Base-by-base conservation (phyloP, 495 filamentous ascomycete genomes). In the Xylaria curta region DNA sequence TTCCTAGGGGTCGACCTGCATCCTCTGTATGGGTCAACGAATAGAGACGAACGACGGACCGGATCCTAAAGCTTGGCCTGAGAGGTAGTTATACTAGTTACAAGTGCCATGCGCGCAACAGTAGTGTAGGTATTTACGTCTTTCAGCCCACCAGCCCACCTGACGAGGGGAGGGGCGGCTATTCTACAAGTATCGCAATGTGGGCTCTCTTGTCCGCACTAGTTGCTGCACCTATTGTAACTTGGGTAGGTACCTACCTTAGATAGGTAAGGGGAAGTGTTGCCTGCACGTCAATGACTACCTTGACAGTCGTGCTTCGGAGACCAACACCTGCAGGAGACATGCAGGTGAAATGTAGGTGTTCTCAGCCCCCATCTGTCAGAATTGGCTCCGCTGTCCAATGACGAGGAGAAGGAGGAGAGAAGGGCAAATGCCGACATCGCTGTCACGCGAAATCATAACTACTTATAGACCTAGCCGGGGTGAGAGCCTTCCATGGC, bases 41-140 rank as follows among this genome's bases (percentile, higher is more conserved):
- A 47, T 49, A 21, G 42, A 65, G 42, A 65, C 62, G 42, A 47
- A 15, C 42, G 62, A 65, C 10, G 12, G 62, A 47, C 40, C 42
- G 33, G 17, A 60, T 60, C 58, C 58, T 60, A 60, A 19, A 38
- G 58, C 58, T 60, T 60, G 58, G 58, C 58, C 58, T 8, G 5
- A 1, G n/a, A n/a, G n/a, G 58, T 3, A 38, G 6, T 8, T 38
- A 38, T 38, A 38, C 6, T 38, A 8, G 36, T 38, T 31, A 31
- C 28, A 31, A 31, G 28, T n/a, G n/a, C n/a, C n/a, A n/a, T n/a
- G n/a, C n/a, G n/a, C n/a, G n/a, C n/a, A n/a, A n/a, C n/a, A n/a
- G n/a, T n/a, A n/a, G n/a, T n/a, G n/a, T 31, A 31, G 28, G 28
- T 31, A n/a, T n/a, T n/a, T n/a, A 31, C 28, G 28, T 31, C 28